Evolutionary conservation across 2,329 filamentous ascomycete species (phyloP), one percentile per base, ranked within the genome.

Genomic region (Pseudogymnoascus sp.): DNA sequence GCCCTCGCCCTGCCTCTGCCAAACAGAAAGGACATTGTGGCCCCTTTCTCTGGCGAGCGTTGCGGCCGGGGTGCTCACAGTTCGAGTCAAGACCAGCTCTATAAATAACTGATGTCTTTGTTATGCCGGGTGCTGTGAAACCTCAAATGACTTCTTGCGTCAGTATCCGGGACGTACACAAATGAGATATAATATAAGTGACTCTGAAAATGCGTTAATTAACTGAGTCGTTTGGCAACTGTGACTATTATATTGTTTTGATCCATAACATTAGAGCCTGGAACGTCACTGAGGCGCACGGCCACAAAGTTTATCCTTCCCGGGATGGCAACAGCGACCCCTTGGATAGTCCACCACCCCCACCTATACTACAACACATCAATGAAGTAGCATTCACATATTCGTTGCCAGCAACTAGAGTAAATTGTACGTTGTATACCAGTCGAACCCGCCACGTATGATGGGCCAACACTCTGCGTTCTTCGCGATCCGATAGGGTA

Each of bases 11-110:
- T 87, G 70, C 81, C 82, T 65, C 86, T 79, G 65, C 81, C 81
- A 73, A 90, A 90, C 63, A 90, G 78, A 76, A 90, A 91, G 53
- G 87, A 85, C 87, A 91, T 91, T 66, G 29, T 67, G 24, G 62
- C 11, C 29, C 26, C 29, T 19, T 56, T 56, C 61, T 62, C 37
- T 33, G 38, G 59, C 33, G 59, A 44, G 29, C 14, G 59, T 38
- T 38, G 31, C 33, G 19, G 19, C 19, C 59, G 59, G 59, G 33
- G 35, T 61, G 19, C 50, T 56, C 50, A 4, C 10, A 56, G 50
- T 56, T 56, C 29, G 16, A 33, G 50, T 56, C 29, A 56, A 56
- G n/a, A n/a, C 26, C 47, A 56, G 29, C 50, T 33, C 50, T 56
- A 56, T 56, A 56, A 56, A 56, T 53, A 53, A 56, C 50, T 56